Percentiles rank a stretch among this genome's conserved stretches.
Evolutionary conservation across 202 grass and related monocot genomes (phyloP).

Genomic region (Brachypodium distachyon): DNA sequence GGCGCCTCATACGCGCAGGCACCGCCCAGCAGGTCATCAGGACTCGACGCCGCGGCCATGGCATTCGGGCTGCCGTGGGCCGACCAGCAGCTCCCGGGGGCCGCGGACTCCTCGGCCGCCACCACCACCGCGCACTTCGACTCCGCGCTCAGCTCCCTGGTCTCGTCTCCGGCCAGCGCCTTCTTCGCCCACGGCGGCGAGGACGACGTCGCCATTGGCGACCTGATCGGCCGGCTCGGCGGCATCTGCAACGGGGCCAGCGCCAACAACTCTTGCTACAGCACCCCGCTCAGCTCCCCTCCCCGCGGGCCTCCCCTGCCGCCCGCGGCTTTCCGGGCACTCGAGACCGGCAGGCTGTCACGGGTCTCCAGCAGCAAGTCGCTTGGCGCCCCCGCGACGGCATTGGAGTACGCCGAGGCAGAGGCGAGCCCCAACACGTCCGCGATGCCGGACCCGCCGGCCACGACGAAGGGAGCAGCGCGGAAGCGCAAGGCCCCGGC

Average conservation of each 20-base stretch:
- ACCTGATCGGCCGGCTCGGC: slow-evolving; percentile 83
- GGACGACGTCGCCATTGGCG: slow-evolving; percentile 35
- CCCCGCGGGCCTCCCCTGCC: background rate
- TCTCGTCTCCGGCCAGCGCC: slow-evolving; percentile 40
- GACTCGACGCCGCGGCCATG: background rate
- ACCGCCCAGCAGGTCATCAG: background rate
- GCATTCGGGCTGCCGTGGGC: background rate
- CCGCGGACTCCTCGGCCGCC: background rate
- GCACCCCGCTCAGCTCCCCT: slow-evolving; percentile 74
- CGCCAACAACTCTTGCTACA: slow-evolving; percentile 66
- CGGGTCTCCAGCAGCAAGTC: slow-evolving; percentile 52
- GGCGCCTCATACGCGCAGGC: background rate
- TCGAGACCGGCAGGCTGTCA: slow-evolving; percentile 33
- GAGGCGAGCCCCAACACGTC: background rate
- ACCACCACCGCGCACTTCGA: slow-evolving; percentile 37
- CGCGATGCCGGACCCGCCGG: background rate
- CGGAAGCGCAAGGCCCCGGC: slow-evolving; percentile 58
- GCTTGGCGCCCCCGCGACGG: background rate
- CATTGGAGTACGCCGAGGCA: background rate
- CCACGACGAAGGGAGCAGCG: slow-evolving; percentile 6
- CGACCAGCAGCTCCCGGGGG: background rate
- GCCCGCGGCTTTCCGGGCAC: background rate
- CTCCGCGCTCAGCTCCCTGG: slow-evolving; percentile 72
- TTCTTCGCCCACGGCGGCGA: background rate
- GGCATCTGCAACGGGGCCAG: slow-evolving; percentile 63